Evolutionary conservation across 306 rosid genomes (phyloP), one percentile per base, ranked within the genome.

Genomic region (Cicer chorassanicum): DNA sequence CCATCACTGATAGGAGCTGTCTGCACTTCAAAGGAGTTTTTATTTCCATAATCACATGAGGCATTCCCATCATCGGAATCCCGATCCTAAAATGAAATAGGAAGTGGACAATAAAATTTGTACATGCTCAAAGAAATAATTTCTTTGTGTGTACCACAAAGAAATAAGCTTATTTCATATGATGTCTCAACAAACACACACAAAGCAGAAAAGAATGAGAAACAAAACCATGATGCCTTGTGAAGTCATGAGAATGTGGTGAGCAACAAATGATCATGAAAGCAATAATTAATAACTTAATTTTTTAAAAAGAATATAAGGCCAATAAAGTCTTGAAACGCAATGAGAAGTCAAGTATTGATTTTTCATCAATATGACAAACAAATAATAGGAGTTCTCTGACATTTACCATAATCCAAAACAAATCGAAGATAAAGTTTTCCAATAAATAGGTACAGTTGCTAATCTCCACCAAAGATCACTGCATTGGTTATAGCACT

Each of bases 1-100:
- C 95, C 90, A 21, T 87, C 96, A 14, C 73, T 57, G 62, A 87
- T 53, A 63, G 98, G 90, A 77, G 97, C 93, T 73, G 97, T 94
- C 75, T 81, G 97, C 68, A 94, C 89, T 90, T 94, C 98, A 50
- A 88, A 90, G 67, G 90, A 69, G 68, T 80, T 2, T 48, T 39
- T 68, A 75, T 80, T 79, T 79, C 73, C 65, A 36, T n/a, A 51
- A 41, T 76, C 84, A 55, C 19, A 29, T 38, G 24, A 8, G 24
- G 72, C 59, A 46, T 76, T 36, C 39, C 48, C 87, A 56, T 62
- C 57, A 41, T 75, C 84, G 45, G 83, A 87, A 74, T 50, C 73
- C 66, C 10, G 11, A 24, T 72, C 87, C 97, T 91, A 85, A 68
- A 59, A 74, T 18, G 56, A 81, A 49, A 56, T 14, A 39, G 50